phyloP scores from a whole-genome alignment of 2,329 filamentous ascomycete genomes.

The Monilinia fructigena region DNA sequence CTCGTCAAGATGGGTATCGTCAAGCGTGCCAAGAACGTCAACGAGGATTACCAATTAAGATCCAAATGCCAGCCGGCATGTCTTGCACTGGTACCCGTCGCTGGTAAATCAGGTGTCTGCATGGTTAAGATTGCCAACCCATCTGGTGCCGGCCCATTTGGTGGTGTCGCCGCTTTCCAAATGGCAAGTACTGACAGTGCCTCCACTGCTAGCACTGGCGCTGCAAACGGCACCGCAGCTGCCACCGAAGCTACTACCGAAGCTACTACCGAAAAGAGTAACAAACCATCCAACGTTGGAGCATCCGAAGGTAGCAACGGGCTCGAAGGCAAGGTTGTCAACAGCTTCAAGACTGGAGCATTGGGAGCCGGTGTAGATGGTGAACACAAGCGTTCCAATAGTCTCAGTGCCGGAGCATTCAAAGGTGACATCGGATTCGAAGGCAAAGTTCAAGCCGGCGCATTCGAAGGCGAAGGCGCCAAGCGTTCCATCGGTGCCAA shows the following conservation, averaged over 20 bases:
- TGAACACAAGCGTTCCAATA: too few relatives aligned
- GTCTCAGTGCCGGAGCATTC: too few relatives aligned
- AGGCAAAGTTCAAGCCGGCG: too few relatives aligned
- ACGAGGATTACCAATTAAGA: constrained; percentile 47
- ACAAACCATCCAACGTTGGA: too few relatives aligned
- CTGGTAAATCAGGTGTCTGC: constrained; percentile 59
- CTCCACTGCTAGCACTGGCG: not conserved
- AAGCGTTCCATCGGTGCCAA: constrained; percentile 24
- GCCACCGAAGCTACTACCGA: not conserved
- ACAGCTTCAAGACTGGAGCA: too few relatives aligned
- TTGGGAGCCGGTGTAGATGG: too few relatives aligned
- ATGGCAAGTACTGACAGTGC: constrained; percentile 36
- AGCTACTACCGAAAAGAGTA: too few relatives aligned
- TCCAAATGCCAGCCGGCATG: constrained; percentile 48
- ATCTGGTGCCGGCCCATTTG: constrained; percentile 60
- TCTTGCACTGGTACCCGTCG: constrained; percentile 59
- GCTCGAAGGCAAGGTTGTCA: too few relatives aligned
- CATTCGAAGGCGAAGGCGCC: too few relatives aligned
- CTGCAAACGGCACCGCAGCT: constrained; percentile 7
- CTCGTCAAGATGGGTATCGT: constrained; percentile 36
- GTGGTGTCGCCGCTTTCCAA: constrained; percentile 58
- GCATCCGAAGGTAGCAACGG: too few relatives aligned
- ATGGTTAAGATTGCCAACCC: constrained; percentile 63
- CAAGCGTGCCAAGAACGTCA: constrained; percentile 40
- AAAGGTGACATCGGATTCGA: too few relatives aligned